A percentile compares a stretch with the other conserved stretches of the same genome.
phyloP scores from a whole-genome alignment of 1,284 basidiomycete genomes.

The Ceratobasidium sp. region DNA sequence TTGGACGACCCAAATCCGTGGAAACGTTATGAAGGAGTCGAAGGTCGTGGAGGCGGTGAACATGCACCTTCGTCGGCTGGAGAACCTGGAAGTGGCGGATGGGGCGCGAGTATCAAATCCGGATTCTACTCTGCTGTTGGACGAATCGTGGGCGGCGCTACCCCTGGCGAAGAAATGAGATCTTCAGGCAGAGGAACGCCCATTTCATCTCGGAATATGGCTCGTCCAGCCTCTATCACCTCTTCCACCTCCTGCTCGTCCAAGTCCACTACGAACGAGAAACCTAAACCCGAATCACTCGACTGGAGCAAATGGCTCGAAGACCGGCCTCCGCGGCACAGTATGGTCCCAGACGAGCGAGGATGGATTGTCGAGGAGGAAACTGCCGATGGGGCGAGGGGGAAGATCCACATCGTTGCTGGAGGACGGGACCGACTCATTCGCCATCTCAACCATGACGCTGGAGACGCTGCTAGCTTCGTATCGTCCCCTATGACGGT shows the following conservation, averaged over 20 bases:
- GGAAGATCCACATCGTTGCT: constrained; percentile 4
- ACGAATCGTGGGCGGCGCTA: constrained; percentile 7
- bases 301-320: neutral
- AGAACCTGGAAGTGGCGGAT: neutral
- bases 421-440: neutral
- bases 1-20: constrained; percentile 33
- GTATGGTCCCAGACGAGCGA: neutral
- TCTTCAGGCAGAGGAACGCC: neutral
- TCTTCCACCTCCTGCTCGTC: neutral
- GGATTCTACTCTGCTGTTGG: constrained; percentile 19
- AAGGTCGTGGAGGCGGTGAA: constrained; percentile 17
- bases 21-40: constrained; percentile 28
- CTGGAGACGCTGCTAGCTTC: neutral
- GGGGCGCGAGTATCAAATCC: constrained; percentile 19
- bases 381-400: neutral
- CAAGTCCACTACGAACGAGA: neutral
- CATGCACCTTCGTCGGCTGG: neutral
- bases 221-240: too few species aligned
- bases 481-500: neutral
- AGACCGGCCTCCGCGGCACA: neutral
- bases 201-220: too few species aligned
- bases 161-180: neutral
- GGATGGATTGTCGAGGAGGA: constrained; percentile 14
- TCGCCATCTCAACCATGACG: too few species aligned
- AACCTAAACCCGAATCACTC: neutral